Base-by-base conservation (phyloP, 768 basidiomycete genomes). In the Suillus luteus region DNA sequence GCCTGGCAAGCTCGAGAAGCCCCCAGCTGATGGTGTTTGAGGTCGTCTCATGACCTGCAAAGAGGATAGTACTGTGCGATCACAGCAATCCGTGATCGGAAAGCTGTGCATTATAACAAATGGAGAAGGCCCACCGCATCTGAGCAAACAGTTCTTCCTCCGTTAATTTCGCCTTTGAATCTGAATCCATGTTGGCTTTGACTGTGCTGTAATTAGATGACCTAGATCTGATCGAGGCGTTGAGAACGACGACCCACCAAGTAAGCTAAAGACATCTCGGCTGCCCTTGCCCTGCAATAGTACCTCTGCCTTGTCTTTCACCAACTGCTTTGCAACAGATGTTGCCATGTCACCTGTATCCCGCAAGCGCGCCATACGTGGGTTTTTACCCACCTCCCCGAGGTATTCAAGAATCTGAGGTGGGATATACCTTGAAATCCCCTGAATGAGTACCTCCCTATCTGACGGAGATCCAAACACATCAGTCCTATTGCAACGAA, bases 11-110 rank as follows among this genome's bases (percentile, higher is more conserved):
- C 67, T 88, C 86, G 61, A 87, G 77, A 9, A 92, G 73, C 8
- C 84, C 80, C 87, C 88, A 92, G 61, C 80, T 79, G 37, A 88
- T 60, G 2, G 82, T 79, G 43, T 81, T 85, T 4, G 88, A 82
- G 58, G 83, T 86, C 4, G 88, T 89, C 71, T 88, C 89, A 70
- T 90, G 83, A 1, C 81, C 82, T 46, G 82, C 82, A 12, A 84
- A 66, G 12, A 83, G 67, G 12, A 84, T 79, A 27, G 81, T 82
- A 19, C 81, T 83, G n/a, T 10, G 31, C 38, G 31, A 44, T 24
- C 1, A 7, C 7, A 9, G 6, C n/a, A 59, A 33, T 59, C n/a
- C 12, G 52, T 60, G 55, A 59, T 59, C 27, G 8, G 19, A 17
- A n/a, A 62, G n/a, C 22, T 38, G 8, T 37, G 40, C 58, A 5